A percentile compares a stretch with the other conserved stretches of the same genome.
Conservation (phyloP, 2,329 filamentous ascomycete species). For the Sclerotinia borealis region DNA sequence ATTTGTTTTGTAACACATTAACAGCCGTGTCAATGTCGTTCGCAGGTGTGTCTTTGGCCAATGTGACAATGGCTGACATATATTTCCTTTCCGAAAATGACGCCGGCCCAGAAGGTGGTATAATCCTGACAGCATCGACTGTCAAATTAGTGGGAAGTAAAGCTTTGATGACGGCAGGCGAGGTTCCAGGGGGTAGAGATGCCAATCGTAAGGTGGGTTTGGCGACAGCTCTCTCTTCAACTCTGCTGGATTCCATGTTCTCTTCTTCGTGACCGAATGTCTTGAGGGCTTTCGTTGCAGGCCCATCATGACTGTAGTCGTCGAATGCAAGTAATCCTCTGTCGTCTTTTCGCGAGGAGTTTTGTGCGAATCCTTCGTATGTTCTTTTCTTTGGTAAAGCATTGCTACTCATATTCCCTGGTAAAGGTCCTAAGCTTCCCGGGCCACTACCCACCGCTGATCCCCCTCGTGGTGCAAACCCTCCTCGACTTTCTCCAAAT, state of each 20-base stretch:
- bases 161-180: slow-evolving; percentile 52
- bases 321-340: slow-evolving; percentile 31
- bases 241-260: slow-evolving; percentile 35
- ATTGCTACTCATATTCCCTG: slow-evolving; percentile 37
- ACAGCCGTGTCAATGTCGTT: slow-evolving; percentile 79
- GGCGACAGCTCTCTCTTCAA: slow-evolving; percentile 50
- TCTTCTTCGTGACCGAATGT: slow-evolving; percentile 38
- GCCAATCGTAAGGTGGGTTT: slow-evolving; percentile 58
- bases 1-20: slow-evolving; percentile 72
- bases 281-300: slow-evolving; percentile 24
- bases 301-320: slow-evolving; percentile 28
- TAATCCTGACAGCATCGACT: slow-evolving; percentile 68
- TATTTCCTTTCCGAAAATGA: slow-evolving; percentile 60
- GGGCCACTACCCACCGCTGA: slow-evolving; percentile 44
- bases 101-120: slow-evolving; percentile 47
- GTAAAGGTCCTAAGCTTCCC: slow-evolving; percentile 52
- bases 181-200: slow-evolving; percentile 55
- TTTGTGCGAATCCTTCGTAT: slow-evolving; percentile 40
- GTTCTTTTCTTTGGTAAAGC: slow-evolving; percentile 44
- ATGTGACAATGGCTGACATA: slow-evolving; percentile 70
- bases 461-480: slow-evolving; percentile 20
- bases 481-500: slow-evolving; percentile 29
- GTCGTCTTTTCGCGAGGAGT: slow-evolving; percentile 30
- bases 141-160: slow-evolving; percentile 53
- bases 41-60: slow-evolving; percentile 73